These are phyloP conservation scores for Zygosaccharomyces siamensis DNA, from an alignment of 805 yeast species.

Conservation along the genomic window DNA sequence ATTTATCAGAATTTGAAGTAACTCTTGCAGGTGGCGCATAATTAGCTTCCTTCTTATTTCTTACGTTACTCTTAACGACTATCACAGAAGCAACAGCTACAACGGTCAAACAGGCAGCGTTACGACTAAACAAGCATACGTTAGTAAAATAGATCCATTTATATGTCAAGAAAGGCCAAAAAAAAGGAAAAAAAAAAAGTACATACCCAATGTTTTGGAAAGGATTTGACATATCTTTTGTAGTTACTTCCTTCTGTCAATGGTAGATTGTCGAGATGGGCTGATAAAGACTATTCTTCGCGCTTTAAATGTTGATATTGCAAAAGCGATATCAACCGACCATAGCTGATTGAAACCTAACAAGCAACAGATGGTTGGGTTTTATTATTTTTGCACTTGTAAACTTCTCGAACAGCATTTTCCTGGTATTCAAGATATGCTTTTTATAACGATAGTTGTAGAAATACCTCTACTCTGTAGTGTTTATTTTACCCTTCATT, in stretches of 20 bases:
- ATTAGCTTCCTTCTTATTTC: conserved; percentile 34
- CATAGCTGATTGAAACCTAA: too few relatives aligned
- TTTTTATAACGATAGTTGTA: too few relatives aligned
- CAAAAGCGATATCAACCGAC: neutral
- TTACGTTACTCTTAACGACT: conserved; percentile 30
- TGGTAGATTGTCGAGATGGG: neutral
- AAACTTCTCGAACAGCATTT: too few relatives aligned
- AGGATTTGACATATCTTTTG: conserved; percentile 17
- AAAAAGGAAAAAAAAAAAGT: neutral
- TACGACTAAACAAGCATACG: conserved; percentile 20
- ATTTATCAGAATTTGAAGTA: conserved; percentile 7
- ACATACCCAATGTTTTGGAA: conserved; percentile 32
- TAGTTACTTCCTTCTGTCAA: neutral
- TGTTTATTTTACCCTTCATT: too few relatives aligned
- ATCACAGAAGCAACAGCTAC: conserved; percentile 29
- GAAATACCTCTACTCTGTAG: too few relatives aligned
- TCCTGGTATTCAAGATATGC: too few relatives aligned
- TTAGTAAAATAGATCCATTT: conserved; percentile 5
- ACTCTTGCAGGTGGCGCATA: conserved; percentile 34
- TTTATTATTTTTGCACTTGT: too few relatives aligned
- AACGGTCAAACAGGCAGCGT: conserved; percentile 23
- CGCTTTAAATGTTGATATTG: neutral
- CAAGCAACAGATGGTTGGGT: too few relatives aligned
- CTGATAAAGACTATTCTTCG: neutral
- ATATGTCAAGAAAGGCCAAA: neutral